A percentile compares a stretch with the other conserved stretches of the same genome.
Conservation (phyloP, 139 green algal genomes). For the Tetradesmus lagerheimii region DNA sequence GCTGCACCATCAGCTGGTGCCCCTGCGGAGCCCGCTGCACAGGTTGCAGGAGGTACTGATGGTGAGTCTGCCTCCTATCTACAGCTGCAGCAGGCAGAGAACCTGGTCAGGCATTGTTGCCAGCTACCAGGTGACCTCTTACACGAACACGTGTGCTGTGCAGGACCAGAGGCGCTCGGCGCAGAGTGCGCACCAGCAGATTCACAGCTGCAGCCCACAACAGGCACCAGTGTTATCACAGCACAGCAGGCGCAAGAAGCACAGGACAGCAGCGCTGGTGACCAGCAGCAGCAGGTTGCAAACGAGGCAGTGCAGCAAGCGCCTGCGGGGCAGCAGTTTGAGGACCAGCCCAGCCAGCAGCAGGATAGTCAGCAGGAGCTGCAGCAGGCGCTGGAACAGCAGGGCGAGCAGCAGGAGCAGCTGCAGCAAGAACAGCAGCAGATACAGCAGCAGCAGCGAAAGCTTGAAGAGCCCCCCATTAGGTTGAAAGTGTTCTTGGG, state of each 20-base stretch:
- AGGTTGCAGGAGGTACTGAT: neutral
- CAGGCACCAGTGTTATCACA: neutral
- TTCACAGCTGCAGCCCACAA: neutral
- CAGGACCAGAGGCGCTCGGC: neutral
- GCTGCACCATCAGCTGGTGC: neutral
- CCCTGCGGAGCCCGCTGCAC: neutral
- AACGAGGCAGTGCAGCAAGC: neutral
- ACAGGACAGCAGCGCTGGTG: neutral
- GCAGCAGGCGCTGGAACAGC: neutral
- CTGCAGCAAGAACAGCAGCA: conserved; percentile 8
- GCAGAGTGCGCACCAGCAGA: neutral
- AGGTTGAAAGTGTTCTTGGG: conserved; percentile 49
- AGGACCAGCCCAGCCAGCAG: neutral
- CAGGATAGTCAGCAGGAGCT: neutral
- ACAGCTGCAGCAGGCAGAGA: neutral
- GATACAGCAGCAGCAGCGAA: neutral
- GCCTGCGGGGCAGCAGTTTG: neutral
- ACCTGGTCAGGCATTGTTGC: too few relatives aligned
- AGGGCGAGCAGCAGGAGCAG: neutral
- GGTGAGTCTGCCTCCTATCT: neutral
- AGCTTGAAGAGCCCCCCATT: neutral
- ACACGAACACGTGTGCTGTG: neutral
- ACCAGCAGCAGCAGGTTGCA: neutral
- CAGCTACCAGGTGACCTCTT: too few relatives aligned
- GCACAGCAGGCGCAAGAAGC: neutral